phyloP scores from a whole-genome alignment of 305 asterid genomes.

The Lippia alba region DNA sequence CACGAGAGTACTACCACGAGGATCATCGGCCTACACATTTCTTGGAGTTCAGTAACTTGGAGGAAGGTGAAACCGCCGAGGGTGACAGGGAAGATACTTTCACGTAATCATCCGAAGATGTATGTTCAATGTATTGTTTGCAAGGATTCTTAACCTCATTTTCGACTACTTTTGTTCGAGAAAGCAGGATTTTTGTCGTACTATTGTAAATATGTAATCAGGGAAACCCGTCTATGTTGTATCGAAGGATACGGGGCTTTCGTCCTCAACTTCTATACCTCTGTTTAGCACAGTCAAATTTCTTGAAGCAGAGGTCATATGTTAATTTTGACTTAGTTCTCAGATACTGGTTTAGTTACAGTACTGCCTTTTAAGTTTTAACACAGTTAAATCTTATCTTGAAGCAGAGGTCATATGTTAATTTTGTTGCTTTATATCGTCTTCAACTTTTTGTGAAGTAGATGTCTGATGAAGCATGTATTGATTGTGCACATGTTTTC shows the following conservation, averaged over 20 bases:
- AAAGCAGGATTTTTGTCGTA: neutral
- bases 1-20: slow-evolving; percentile 89
- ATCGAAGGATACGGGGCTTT: neutral
- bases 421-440: no score
- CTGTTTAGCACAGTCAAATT: neutral
- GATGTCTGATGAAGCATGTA: no score
- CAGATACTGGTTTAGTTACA: no score
- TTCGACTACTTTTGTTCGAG: neutral
- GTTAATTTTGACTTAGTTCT: no score
- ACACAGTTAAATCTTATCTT: no score
- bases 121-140: neutral
- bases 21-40: slow-evolving; percentile 96
- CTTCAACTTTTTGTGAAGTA: no score
- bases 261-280: neutral
- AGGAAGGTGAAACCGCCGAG: slow-evolving; percentile 86
- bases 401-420: no score
- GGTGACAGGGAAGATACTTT: slow-evolving; percentile 96
- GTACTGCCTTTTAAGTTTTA: no score
- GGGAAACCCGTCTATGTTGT: neutral
- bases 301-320: neutral
- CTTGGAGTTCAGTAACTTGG: slow-evolving; percentile 93
- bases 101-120: slow-evolving; percentile 34
- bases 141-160: neutral
- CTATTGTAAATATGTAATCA: slow-evolving; percentile 34
- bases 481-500: no score